Base-by-base conservation (phyloP, 805 yeast genomes). In the Komagataella mondaviorum region DNA sequence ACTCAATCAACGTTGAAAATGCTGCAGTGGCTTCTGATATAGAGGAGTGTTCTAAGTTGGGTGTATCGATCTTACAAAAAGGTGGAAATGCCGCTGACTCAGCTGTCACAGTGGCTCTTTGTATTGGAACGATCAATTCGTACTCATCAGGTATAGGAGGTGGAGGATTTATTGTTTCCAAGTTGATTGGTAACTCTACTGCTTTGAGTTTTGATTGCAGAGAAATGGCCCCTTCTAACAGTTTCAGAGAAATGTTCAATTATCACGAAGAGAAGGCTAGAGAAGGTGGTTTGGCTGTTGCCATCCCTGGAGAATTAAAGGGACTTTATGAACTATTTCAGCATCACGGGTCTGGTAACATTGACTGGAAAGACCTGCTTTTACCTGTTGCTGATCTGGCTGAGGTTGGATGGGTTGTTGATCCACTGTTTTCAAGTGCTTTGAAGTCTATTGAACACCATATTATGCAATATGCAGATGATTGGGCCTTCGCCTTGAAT, bases 61-160 rank as follows among this genome's bases (percentile, higher is more conserved):
- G 88, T 6, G 72, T 71, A 4, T 66, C 72, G 5, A 77, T 85
- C 16, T 64, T 85, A 30, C 59, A 65, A 50, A 56, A 59, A 20
- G 80, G 79, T 6, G 95, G 96, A 0, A 83, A 80, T 59, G 96
- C 97, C 1, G 96, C 96, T 0, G 99, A 91, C 63, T 96, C 96
- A 0, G 87, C 96, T 0, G 83, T 91, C 2, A 84, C 96, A 0
- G 85, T 87, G 10, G 88, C 95, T 0, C 71, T 91, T 24, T 91
- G 99, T 61, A 80, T 91, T 36, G 98, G 98, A 2, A 74, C 86
- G 51, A 67, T 88, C 20, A 86, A 87, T 61, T 81, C 88, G 55
- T 88, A 84, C 68, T 83, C 83, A 53, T 83, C 95, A 1, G 96
- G 97, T 0, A 82, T 91, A 46, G 96, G 97, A 6, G 98, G 98